Base-by-base conservation (phyloP, 768 basidiomycete species). In the Amanita phalloides region DNA sequence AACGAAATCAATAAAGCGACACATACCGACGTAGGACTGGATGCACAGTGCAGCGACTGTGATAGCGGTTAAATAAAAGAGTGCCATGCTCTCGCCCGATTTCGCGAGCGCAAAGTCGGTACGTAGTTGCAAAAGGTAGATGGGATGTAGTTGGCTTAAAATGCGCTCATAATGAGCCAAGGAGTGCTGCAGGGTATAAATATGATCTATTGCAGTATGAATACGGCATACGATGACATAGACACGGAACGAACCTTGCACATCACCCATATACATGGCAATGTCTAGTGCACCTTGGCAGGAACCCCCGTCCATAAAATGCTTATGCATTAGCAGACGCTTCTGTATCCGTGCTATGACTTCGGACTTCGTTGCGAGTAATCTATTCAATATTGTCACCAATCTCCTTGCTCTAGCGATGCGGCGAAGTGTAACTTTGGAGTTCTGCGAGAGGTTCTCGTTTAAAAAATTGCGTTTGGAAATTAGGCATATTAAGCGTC, bases 91-190 rank as follows among this genome's bases (percentile, higher is more conserved):
- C 4, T 77, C 78, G 4, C 76, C 78, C 6, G 73, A 70, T 62
- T 84, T 82, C 1, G 81, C 75, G 32, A 71, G 69, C 5, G 76
- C 73, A 33, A 81, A 76, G 13, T 75, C 74, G 1, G 84, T 68
- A 6, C 82, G 77, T 4, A 97, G 76, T 50, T 91, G 83, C 10
- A 84, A 78, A 5, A 94, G 70, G 64, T 94, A 94, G 1, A 82
- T 82, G 0, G 90, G 90, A 58, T 94, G 90, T 14, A 87, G 86
- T 57, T 94, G 84, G 56, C 84, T 83, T 45, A 97, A 73, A 68
- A 92, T 85, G 28, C 85, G 84, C 61, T 97, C 92, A 66, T 89
- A 90, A 65, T 95, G 86, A 9, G 70, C 74, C 52, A 97, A 75
- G 1, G 88, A 79, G 59, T 90, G 85, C 60, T 94, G 90, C 51